Conservation (phyloP, 176 grass and related monocot species). For the Neostapfia colusana region DNA sequence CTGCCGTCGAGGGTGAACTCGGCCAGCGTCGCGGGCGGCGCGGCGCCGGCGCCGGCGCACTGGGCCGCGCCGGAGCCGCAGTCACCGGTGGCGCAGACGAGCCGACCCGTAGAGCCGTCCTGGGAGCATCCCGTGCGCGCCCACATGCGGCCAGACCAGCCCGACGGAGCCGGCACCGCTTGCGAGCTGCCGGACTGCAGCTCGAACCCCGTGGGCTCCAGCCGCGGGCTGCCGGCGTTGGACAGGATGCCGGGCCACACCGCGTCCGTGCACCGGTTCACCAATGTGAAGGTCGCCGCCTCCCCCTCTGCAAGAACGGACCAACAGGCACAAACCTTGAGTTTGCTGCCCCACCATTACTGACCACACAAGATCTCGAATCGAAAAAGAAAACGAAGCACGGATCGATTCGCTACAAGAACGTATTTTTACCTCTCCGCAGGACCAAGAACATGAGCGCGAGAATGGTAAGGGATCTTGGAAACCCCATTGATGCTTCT, state of each 20-base stretch:
- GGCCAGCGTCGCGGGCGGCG: conserved; percentile 76
- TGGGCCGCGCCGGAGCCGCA: conserved; percentile 73
- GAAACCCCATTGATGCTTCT: conserved; percentile 32
- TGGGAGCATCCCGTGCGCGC: conserved; percentile 65
- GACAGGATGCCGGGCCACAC: conserved; percentile 83
- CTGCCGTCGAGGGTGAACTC: conserved; percentile 86
- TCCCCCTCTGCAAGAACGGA: conserved; percentile 40
- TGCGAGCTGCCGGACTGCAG: conserved; percentile 52
- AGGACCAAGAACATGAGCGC: conserved; percentile 28
- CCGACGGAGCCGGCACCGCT: conserved; percentile 55
- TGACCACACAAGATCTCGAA: neutral
- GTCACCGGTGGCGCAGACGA: conserved; percentile 72
- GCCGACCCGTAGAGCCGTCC: conserved; percentile 42
- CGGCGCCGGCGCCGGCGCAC: conserved; percentile 67
- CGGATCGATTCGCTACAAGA: neutral
- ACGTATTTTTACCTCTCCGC: conserved; percentile 15
- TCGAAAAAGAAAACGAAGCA: neutral
- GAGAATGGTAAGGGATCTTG: conserved; percentile 14
- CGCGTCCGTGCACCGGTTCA: conserved; percentile 60
- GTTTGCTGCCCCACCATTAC: neutral
- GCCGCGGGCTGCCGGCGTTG: conserved; percentile 61
- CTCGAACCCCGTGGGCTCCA: conserved; percentile 75
- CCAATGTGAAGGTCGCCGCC: conserved; percentile 70
- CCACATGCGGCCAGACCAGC: conserved; percentile 87
- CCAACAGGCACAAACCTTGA: conserved; percentile 5